Conservation (phyloP, 1,284 basidiomycete species). For the Ceratobasidium sp. region DNA sequence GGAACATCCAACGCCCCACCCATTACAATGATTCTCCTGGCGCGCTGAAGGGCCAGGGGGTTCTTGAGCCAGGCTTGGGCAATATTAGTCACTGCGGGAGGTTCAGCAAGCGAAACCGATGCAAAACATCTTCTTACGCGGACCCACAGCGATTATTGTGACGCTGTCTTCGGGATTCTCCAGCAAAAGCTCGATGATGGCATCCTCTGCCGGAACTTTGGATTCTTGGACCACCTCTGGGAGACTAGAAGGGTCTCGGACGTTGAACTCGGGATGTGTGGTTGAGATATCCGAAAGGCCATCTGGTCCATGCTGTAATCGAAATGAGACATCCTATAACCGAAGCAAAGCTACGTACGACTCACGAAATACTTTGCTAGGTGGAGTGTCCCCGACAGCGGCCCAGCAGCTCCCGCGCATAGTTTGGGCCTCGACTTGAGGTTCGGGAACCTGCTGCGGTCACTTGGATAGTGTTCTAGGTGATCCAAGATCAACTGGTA, state of each 20-base stretch:
- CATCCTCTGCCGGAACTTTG: constrained; percentile 59
- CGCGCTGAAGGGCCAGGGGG: constrained; percentile 59
- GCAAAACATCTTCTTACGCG: constrained; percentile 53
- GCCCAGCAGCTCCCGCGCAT: constrained; percentile 69
- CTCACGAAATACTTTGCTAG: constrained; percentile 81
- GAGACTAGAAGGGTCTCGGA: constrained; percentile 51
- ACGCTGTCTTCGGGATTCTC: constrained; percentile 66
- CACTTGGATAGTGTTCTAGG: constrained; percentile 63
- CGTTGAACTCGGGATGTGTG: constrained; percentile 72
- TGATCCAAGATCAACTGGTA: constrained; percentile 75
- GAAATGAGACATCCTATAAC: neutral
- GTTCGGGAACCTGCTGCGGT: constrained; percentile 66
- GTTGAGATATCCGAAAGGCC: constrained; percentile 76
- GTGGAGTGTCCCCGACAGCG: constrained; percentile 76
- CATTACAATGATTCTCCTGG: constrained; percentile 82
- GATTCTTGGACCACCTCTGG: constrained; percentile 47
- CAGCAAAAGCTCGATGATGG: constrained; percentile 70
- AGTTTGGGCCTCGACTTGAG: constrained; percentile 63
- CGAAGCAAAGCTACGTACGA: neutral
- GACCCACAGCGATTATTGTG: constrained; percentile 85
- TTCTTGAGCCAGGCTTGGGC: constrained; percentile 70
- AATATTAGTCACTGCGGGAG: constrained; percentile 73
- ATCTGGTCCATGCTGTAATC: constrained; percentile 64
- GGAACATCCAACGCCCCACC: constrained; percentile 95
- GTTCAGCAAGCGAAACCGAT: neutral